Evolutionary conservation across 331 rosid species (phyloP).

Genomic region (Quercus phellos): DNA sequence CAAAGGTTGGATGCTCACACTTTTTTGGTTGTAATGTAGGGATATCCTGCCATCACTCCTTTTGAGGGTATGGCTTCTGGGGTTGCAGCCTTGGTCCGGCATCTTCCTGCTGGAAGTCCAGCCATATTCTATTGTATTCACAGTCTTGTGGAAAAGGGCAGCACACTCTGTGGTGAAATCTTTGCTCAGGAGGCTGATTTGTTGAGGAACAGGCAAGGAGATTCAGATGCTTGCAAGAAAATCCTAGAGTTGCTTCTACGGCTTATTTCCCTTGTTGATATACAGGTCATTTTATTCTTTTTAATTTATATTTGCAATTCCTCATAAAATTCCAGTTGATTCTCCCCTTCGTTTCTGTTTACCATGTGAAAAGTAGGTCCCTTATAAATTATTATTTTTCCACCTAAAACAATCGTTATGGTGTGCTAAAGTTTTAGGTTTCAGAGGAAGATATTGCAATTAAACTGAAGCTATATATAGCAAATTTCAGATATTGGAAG

Average conservation of each 20-base stretch:
- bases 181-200: conserved; percentile 41
- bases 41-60: conserved; percentile 82
- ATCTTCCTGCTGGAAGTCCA: conserved; percentile 96
- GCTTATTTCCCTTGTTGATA: conserved; percentile 72
- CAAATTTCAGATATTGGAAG: conserved; percentile 6
- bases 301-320: conserved; percentile 7
- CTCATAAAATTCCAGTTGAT: not conserved
- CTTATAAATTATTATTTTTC: not conserved
- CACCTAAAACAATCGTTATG: conserved; percentile 10
- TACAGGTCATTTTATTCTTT: conserved; percentile 53
- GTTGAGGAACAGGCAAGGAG: conserved; percentile 80
- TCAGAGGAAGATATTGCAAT: not conserved
- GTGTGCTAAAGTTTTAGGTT: conserved; percentile 4
- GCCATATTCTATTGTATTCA: conserved; percentile 71
- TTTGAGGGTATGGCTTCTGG: conserved; percentile 96
- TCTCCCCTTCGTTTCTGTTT: not conserved
- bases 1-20: conserved; percentile 1
- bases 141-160: conserved; percentile 60
- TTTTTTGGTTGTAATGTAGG: conserved; percentile 41
- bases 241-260: conserved; percentile 72
- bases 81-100: conserved; percentile 64
- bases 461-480: not conserved
- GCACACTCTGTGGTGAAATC: conserved; percentile 48
- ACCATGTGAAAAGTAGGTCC: not conserved
- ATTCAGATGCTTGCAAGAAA: conserved; percentile 79